Base-by-base conservation (phyloP, 1,284 basidiomycete species). In the Prillingera fragicola region DNA sequence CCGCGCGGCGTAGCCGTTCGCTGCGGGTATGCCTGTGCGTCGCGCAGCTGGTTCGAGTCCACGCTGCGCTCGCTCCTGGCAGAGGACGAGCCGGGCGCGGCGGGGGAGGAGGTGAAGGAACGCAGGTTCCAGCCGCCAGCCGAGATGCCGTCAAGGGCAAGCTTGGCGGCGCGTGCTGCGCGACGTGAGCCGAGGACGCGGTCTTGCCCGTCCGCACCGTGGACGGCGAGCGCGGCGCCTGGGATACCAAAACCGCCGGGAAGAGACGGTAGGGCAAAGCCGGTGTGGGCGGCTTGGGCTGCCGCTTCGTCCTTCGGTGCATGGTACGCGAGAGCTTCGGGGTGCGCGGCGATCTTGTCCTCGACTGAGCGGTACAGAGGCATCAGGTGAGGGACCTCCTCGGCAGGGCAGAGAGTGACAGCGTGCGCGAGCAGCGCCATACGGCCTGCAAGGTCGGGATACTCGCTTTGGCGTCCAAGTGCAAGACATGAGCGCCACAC, bases 381-480 rank as follows among this genome's bases (percentile, higher is more conserved):
- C 15, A 95, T 75, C 21, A 94, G 74, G 48, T 85, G 81, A 18
- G 82, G 74, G 8, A 92, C 75, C 52, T 80, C 78, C 38, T 87
- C 86, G 0, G 84, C 63, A 1, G 90, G 88, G 63, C 88, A 92
- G n/a, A 94, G 76, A 57, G 89, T 83, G 23, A 95, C 73, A 4
- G 90, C 85, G 45, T 81, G 79, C 4, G 85, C 87, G n/a, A 95
- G 71, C 1, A 94, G 75, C 1, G 69, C 72, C 52, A 87, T 72
- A 58, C 84, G 87, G 56, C 81, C 79, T 12, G 75, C 69, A 4
- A 79, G 69, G 54, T 89, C 82, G 2, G 76, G 63, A 57, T 84
- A 89, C 57, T 85, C 85, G 13, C 79, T 74, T 55, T 88, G 83
- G 41, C 83, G 78, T 13, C 87, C 90, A 3, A 95, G 78, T 4